These are phyloP conservation scores for Bipolaris victoriae DNA, from an alignment of 2,329 filamentous ascomycete species.

Conservation along the genomic window DNA sequence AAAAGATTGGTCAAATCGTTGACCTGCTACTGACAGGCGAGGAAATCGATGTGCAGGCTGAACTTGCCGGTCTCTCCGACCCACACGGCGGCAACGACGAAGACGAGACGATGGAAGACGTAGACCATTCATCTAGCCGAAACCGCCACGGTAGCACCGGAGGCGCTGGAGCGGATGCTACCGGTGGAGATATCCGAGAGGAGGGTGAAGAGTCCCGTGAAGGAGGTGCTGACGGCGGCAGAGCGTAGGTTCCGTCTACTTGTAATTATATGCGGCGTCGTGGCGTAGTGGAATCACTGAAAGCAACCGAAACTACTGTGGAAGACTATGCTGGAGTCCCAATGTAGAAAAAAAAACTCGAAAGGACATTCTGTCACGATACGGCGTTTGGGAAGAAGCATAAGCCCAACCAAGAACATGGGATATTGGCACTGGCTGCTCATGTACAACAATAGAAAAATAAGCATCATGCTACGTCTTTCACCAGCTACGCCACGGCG, in stretches of 20 bases:
- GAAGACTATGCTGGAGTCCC: slow-evolving; percentile 27
- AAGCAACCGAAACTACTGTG: slow-evolving; percentile 25
- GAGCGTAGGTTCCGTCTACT: slow-evolving; percentile 86
- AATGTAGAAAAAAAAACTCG: slow-evolving; percentile 17
- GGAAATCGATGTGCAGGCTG: slow-evolving; percentile 77
- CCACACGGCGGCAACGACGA: slow-evolving; percentile 62
- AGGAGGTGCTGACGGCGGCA: slow-evolving; percentile 92
- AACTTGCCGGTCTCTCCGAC: slow-evolving; percentile 67
- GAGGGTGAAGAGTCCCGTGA: slow-evolving; percentile 88
- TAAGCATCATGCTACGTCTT: slow-evolving; percentile 39
- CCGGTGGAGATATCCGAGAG: slow-evolving; percentile 87
- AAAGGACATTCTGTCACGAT: slow-evolving; percentile 27
- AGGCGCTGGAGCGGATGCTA: slow-evolving; percentile 84
- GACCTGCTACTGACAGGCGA: slow-evolving; percentile 85
- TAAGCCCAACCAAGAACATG: slow-evolving; percentile 25
- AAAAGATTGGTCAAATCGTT: slow-evolving; percentile 87
- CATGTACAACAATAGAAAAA: slow-evolving; percentile 48
- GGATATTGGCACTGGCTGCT: slow-evolving; percentile 31
- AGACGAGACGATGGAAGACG: slow-evolving; percentile 68
- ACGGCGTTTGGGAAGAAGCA: slow-evolving; percentile 42
- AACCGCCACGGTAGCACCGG: slow-evolving; percentile 61
- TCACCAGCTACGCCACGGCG: slow-evolving; percentile 41
- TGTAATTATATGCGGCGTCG: slow-evolving; percentile 41
- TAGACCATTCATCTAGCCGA: slow-evolving; percentile 48
- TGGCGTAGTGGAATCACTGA: slow-evolving; percentile 43